A percentile compares a stretch with the other conserved stretches of the same genome.
These are phyloP conservation scores for Cenchrus americanus DNA, from an alignment of 176 grass and related monocot genomes.

Conservation along the genomic window DNA sequence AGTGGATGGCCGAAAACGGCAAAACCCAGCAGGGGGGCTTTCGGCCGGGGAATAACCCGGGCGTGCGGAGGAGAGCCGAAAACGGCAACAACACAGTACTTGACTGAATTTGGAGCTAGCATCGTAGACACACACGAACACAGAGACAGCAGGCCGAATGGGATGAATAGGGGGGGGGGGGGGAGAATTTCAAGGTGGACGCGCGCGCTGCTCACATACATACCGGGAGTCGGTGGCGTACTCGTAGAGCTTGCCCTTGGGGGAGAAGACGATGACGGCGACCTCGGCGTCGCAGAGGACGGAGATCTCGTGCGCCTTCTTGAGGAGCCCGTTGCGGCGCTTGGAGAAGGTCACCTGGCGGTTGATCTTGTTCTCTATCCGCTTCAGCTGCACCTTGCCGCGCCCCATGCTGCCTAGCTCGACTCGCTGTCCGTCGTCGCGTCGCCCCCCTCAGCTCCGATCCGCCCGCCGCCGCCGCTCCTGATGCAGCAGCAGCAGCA, in stretches of 20 bases:
- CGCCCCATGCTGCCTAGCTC: too few species aligned
- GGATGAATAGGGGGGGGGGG: too few species aligned
- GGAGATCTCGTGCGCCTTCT: conserved; percentile 96
- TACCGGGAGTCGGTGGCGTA: conserved; percentile 59
- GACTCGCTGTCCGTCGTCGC: too few species aligned
- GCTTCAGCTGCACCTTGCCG: conserved; percentile 84
- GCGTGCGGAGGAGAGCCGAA: conserved; percentile 7
- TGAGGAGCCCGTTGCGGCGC: conserved; percentile 68
- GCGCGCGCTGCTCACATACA: too few species aligned
- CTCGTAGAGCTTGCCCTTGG: conserved; percentile 85
- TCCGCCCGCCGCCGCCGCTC: neutral
- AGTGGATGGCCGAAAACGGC: conserved; percentile 33
- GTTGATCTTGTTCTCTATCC: conserved; percentile 93
- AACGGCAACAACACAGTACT: conserved; percentile 7
- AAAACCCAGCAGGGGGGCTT: conserved; percentile 20
- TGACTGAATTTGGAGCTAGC: neutral
- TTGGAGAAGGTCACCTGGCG: conserved; percentile 85
- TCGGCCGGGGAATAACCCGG: neutral
- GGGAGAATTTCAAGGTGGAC: too few species aligned
- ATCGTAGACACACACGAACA: neutral
- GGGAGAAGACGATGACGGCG: conserved; percentile 77
- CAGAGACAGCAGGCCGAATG: too few species aligned
- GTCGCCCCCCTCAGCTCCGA: neutral
- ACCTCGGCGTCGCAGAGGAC: conserved; percentile 79
- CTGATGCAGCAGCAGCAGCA: neutral